Percentiles rank a stretch among this genome's conserved stretches.
Conservation (phyloP, 2,329 filamentous ascomycete species). For the Venturia oleaginea region DNA sequence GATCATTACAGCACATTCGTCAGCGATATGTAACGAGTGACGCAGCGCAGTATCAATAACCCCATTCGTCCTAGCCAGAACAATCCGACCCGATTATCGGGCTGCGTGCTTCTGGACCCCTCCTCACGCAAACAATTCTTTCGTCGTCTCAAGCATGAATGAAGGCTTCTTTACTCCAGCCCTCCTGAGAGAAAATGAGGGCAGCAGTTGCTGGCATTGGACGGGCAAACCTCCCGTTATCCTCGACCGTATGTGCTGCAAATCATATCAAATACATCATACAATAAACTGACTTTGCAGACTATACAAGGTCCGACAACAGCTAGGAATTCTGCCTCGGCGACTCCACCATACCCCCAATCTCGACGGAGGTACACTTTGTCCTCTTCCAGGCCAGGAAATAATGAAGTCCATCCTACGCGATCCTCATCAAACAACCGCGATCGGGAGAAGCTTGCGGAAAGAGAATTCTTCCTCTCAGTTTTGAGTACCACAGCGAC, state of each 20-base stretch:
- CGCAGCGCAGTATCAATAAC: no score
- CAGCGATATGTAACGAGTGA: background rate
- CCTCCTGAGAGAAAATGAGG: background rate
- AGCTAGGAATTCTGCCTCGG: background rate
- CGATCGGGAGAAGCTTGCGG: constrained; percentile 4
- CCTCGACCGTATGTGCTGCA: background rate
- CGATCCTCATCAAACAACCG: background rate
- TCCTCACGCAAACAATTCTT: background rate
- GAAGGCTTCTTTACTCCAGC: background rate
- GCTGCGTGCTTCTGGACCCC: background rate
- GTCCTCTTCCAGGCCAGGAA: background rate
- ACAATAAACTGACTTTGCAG: background rate
- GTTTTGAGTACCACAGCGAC: constrained; percentile 83
- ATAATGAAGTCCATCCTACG: background rate
- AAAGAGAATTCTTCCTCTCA: constrained; percentile 66
- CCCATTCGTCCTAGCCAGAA: background rate
- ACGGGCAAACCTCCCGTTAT: background rate
- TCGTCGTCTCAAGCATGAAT: background rate
- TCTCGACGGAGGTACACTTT: background rate
- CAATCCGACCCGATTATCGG: background rate
- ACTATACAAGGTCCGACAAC: background rate
- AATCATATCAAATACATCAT: background rate
- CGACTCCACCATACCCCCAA: background rate
- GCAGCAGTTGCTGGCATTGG: background rate
- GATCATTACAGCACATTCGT: background rate